Base-by-base conservation (phyloP, 257 asterid genomes). In the Primulina tabacum region DNA sequence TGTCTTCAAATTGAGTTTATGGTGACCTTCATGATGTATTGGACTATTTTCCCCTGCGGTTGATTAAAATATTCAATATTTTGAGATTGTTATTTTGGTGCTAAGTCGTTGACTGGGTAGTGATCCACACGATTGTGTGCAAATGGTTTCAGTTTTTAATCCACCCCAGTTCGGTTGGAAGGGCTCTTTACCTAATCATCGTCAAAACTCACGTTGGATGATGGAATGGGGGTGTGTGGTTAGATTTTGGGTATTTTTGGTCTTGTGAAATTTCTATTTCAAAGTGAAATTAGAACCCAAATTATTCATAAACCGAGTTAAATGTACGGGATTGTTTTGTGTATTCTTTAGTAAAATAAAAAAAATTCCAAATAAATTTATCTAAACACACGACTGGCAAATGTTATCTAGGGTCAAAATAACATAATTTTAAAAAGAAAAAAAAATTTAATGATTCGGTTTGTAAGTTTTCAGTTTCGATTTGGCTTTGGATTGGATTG, bases 1-100 rank as follows among this genome's bases (percentile, higher is more conserved):
- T 67, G 79, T 38, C 65, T 57, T 24, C 34, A n/a, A 29, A 43
- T 75, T 60, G 68, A 66, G 55, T 58, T 56, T 64, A 18, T 37
- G 57, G 37, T 33, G 2, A 28, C 57, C 5, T 17, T 7, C 18
- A 50, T 50, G 57, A 11, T 33, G 55, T 58, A 47, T 5, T 20
- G 28, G 14, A 28, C 14, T 11, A 18, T 11, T 50, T 67, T 35
- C 26, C 12, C n/a, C 57, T 16, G 57, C 57, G 17, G 21, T 50
- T 16, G 3, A 50, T 50, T 16, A 14, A 50, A 50, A 16, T 50
- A 16, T 50, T 50, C 20, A 50, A 50, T 14, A 50, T 50, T 50
- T 50, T 50, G 20, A 5, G 7, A 5, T 5, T 50, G 5, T 14
- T 50, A 0, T 16, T 43, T 50, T 50, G 20, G 2, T 50, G 18